Percentiles rank a stretch among this genome's conserved stretches.
Evolutionary conservation across 768 basidiomycete species (phyloP).

Genomic region (Leccinum broughii): DNA sequence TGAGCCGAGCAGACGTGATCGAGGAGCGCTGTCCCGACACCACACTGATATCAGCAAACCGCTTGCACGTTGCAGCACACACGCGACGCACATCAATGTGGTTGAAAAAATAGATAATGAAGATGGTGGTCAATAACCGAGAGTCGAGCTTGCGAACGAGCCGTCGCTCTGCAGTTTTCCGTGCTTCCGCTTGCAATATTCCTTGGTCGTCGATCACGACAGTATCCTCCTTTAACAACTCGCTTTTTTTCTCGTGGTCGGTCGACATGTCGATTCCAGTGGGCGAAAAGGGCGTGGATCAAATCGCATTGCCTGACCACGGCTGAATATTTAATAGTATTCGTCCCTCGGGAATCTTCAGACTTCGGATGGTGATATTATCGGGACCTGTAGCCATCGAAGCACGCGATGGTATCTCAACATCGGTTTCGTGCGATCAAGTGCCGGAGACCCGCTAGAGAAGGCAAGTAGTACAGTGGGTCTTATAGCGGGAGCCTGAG

Average conservation of each 20-base stretch:
- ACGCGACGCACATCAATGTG: conserved; percentile 55
- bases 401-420: not conserved
- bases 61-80: not conserved
- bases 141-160: conserved; percentile 58
- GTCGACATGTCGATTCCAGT: conserved; percentile 14
- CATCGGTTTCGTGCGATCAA: not conserved
- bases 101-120: conserved; percentile 65
- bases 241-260: not conserved
- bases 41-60: not conserved
- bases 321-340: not conserved
- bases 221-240: not conserved
- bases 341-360: not conserved
- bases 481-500: not conserved
- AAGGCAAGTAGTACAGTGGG: not conserved
- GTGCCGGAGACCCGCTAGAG: not conserved
- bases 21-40: not conserved
- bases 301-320: not conserved
- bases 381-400: not conserved
- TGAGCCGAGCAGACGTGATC: not conserved
- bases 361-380: not conserved
- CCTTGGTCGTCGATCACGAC: not conserved
- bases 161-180: conserved; percentile 15
- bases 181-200: conserved; percentile 3
- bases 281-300: not conserved
- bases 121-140: conserved; percentile 56